Conservation (phyloP, 139 green algal genomes). For the Chlamydomonas asymmetrica region DNA sequence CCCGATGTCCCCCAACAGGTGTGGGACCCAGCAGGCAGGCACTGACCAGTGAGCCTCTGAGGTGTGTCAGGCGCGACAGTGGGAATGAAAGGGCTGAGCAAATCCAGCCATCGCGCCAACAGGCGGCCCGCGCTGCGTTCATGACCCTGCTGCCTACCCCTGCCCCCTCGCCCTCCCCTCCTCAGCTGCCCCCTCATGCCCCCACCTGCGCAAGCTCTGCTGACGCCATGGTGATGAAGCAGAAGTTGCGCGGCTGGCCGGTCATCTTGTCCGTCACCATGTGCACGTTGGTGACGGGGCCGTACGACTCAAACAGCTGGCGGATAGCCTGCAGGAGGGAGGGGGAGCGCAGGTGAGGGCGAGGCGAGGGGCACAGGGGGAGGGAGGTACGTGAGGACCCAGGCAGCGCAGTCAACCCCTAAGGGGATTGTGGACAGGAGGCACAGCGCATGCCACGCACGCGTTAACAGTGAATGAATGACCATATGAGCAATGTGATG, state of each 20-base stretch:
- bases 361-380: too few relatives aligned
- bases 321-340: conserved; percentile 52
- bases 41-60: too few relatives aligned
- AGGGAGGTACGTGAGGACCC: too few relatives aligned
- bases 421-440: neutral
- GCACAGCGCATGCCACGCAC: neutral
- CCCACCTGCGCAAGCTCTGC: too few relatives aligned
- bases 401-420: too few relatives aligned
- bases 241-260: conserved; percentile 39
- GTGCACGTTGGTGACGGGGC: conserved; percentile 40
- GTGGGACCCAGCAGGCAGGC: too few relatives aligned
- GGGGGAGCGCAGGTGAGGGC: too few relatives aligned
- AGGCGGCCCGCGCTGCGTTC: too few relatives aligned
- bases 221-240: conserved; percentile 59
- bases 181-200: conserved; percentile 10
- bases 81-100: neutral
- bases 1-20: too few relatives aligned
- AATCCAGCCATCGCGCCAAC: neutral
- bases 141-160: too few relatives aligned
- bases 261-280: conserved; percentile 56
- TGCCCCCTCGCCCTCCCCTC: conserved; percentile 5
- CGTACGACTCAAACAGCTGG: conserved; percentile 64
- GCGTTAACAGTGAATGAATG: neutral
- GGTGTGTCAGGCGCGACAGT: neutral
- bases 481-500: neutral